These are phyloP conservation scores for Claviceps spartinae DNA, from an alignment of 2,329 filamentous ascomycete species.

Conservation along the genomic window DNA sequence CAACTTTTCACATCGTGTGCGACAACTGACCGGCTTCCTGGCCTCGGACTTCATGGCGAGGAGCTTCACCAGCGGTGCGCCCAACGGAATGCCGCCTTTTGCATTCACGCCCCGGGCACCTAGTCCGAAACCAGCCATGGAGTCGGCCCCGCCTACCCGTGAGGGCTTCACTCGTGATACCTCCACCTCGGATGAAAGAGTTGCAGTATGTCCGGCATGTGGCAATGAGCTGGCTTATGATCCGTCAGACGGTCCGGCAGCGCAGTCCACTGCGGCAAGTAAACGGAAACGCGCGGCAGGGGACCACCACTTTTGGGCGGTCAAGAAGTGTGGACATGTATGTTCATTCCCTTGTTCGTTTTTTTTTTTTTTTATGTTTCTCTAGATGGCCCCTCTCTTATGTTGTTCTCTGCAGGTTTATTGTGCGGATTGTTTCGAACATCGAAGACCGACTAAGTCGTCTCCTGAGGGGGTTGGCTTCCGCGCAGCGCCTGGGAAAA, in stretches of 20 bases:
- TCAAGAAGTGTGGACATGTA: conserved; percentile 88
- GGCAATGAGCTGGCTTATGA: conserved; percentile 71
- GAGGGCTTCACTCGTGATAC: conserved; percentile 74
- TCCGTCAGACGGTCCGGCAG: conserved; percentile 25
- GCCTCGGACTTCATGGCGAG: conserved; percentile 10
- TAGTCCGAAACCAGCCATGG: conserved; percentile 36
- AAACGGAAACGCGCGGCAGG: conserved; percentile 36
- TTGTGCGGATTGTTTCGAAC: conserved; percentile 47
- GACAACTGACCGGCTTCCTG: conserved; percentile 15
- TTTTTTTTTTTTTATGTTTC: background rate
- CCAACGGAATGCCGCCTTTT: conserved; percentile 12
- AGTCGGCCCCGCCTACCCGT: conserved; percentile 48
- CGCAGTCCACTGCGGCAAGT: conserved; percentile 7
- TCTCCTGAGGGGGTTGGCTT: conserved; percentile 25
- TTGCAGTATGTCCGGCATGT: conserved; percentile 76
- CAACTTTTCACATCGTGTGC: conserved; percentile 12
- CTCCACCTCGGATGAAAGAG: conserved; percentile 44
- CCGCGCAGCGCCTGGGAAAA: conserved; percentile 17
- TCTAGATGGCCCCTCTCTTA: background rate
- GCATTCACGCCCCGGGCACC: conserved; percentile 20
- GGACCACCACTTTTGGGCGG: conserved; percentile 84
- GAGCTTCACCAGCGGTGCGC: conserved; percentile 7
- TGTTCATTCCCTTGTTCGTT: background rate
- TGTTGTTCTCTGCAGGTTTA: conserved; percentile 36
- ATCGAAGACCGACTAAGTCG: conserved; percentile 29